phyloP scores from a whole-genome alignment of 2,329 filamentous ascomycete genomes.

The Acephala macrosclerotiorum region DNA sequence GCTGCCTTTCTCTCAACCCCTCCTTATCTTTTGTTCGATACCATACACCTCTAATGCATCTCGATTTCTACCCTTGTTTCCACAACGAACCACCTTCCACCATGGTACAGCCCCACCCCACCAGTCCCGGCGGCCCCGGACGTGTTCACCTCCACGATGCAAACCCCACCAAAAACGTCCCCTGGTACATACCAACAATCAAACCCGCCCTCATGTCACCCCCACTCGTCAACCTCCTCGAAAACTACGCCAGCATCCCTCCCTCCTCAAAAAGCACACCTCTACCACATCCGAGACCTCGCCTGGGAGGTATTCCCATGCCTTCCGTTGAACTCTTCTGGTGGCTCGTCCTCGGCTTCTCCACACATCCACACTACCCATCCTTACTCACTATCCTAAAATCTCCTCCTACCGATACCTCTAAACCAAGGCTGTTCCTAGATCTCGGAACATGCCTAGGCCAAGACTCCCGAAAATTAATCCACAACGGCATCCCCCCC shows the following conservation, averaged over 20 bases:
- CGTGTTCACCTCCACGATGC: neutral
- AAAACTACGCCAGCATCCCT: neutral
- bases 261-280: neutral
- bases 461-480: conserved; percentile 1
- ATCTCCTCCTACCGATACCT: neutral
- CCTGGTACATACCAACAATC: neutral
- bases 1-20: too few species aligned
- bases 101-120: neutral
- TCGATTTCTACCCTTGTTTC: neutral
- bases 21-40: too few species aligned
- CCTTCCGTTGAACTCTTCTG: neutral
- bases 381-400: neutral
- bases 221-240: neutral
- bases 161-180: neutral
- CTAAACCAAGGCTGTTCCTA: neutral
- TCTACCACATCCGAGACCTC: neutral
- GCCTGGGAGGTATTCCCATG: neutral
- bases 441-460: neutral
- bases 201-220: neutral
- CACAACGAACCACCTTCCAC: neutral
- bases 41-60: too few species aligned
- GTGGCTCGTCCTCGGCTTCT: neutral
- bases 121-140: neutral
- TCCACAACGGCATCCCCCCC: neutral
- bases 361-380: neutral